A percentile compares a stretch with the other conserved stretches of the same genome.
phyloP scores from a whole-genome alignment of 192 early-diverging fungal genomes.

The Helicostylum pulchrum region DNA sequence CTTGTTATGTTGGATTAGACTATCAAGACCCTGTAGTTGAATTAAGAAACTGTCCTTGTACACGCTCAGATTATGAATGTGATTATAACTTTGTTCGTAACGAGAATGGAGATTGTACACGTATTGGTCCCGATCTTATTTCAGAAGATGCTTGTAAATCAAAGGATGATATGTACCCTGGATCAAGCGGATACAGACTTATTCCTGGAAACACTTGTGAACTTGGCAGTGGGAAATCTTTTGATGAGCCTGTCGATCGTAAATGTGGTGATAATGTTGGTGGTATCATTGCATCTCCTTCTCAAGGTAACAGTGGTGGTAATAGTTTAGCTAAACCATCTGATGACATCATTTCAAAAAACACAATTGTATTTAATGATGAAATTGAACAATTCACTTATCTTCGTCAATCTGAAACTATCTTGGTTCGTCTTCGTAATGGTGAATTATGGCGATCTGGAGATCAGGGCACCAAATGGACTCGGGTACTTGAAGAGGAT shows the following conservation, averaged over 20 bases:
- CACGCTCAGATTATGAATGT: slow-evolving; percentile 88
- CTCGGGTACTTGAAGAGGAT: slow-evolving; percentile 44
- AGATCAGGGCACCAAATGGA: slow-evolving; percentile 80
- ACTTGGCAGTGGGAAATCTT: slow-evolving; percentile 34
- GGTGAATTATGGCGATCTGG: slow-evolving; percentile 65
- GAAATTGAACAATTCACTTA: slow-evolving; percentile 61
- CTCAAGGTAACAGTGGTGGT: slow-evolving; percentile 20
- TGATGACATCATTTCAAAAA: slow-evolving; percentile 24
- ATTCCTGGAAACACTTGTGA: slow-evolving; percentile 85
- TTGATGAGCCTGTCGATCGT: slow-evolving; percentile 55
- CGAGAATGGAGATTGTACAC: slow-evolving; percentile 55
- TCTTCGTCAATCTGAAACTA: slow-evolving; percentile 58
- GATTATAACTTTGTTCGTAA: slow-evolving; percentile 74
- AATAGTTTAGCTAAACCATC: slow-evolving; percentile 27
- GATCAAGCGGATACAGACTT: slow-evolving; percentile 74
- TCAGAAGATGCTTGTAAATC: slow-evolving; percentile 62
- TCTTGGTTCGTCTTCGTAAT: slow-evolving; percentile 57
- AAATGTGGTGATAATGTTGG: slow-evolving; percentile 27
- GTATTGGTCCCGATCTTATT: slow-evolving; percentile 50
- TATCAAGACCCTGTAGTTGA: slow-evolving; percentile 57
- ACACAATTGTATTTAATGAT: slow-evolving; percentile 37
- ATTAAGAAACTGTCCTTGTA: slow-evolving; percentile 69
- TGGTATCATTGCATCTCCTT: slow-evolving; percentile 12
- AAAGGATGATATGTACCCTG: slow-evolving; percentile 62
- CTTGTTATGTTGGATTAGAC: slow-evolving; percentile 70